These are phyloP conservation scores for Scheffersomyces segobiensis DNA, from an alignment of 1,139 yeast genomes.

Conservation along the genomic window DNA sequence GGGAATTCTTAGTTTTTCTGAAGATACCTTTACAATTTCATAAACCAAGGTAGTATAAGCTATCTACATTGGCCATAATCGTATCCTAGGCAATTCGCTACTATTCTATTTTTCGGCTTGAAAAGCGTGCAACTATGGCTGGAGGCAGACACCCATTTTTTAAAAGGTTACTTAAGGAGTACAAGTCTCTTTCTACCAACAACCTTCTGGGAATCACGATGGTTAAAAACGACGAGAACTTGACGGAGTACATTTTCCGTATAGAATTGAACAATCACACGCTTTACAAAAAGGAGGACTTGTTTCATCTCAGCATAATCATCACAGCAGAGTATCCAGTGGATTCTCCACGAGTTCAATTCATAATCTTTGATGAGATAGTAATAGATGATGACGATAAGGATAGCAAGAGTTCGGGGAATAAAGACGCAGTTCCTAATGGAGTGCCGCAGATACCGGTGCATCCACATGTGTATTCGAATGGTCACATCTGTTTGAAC, in stretches of 20 bases:
- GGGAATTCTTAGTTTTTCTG: background rate
- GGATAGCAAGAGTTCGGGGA: background rate
- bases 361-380: constrained; percentile 25
- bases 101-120: background rate
- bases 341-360: constrained; percentile 61
- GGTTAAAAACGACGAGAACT: constrained; percentile 21
- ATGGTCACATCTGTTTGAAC: constrained; percentile 73
- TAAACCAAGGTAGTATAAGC: background rate
- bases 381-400: constrained; percentile 13
- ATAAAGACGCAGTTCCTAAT: constrained; percentile 4
- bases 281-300: constrained; percentile 34
- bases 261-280: constrained; percentile 20
- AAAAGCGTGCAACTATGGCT: background rate
- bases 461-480: constrained; percentile 73
- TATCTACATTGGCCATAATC: too few species aligned
- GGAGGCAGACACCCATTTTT: constrained; percentile 26
- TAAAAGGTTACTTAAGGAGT: constrained; percentile 46
- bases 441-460: constrained; percentile 43
- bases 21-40: background rate
- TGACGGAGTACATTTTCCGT: constrained; percentile 25
- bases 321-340: constrained; percentile 60
- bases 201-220: constrained; percentile 30
- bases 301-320: constrained; percentile 33
- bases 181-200: constrained; percentile 21
- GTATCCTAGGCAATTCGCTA: background rate